A percentile compares a stretch with the other conserved stretches of the same genome.
Evolutionary conservation across 352 stramenopile genomes (phyloP).

Genomic region (Aphanomyces stellatus): DNA sequence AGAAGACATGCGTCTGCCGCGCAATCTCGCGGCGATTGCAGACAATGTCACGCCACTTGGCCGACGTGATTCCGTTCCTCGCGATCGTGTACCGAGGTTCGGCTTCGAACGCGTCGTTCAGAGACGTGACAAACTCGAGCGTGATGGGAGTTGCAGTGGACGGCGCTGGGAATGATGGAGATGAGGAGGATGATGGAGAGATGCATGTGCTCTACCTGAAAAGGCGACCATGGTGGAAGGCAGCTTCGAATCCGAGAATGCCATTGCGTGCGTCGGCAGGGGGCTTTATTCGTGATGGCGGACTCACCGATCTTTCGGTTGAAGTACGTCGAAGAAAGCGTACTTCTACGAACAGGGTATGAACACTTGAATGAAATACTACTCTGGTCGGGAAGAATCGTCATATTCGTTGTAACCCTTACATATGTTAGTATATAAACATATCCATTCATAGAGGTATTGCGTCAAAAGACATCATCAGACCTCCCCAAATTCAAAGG

Average conservation of each 20-base stretch:
- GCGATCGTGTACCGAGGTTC: background rate
- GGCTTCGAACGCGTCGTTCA: background rate
- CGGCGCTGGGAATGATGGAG: background rate
- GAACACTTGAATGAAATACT: no score
- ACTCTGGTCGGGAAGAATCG: no score
- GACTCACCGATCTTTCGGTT: background rate
- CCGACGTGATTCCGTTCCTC: background rate
- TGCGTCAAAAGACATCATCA: no score
- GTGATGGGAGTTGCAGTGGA: background rate
- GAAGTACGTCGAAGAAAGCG: background rate
- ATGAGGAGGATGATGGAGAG: no score
- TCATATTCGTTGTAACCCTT: no score
- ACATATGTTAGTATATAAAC: no score
- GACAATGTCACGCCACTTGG: conserved; percentile 2
- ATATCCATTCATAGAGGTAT: no score
- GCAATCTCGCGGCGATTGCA: background rate
- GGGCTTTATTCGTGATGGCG: background rate
- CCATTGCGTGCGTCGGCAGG: background rate
- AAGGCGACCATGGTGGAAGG: no score
- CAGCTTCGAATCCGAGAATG: no score
- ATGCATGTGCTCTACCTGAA: background rate
- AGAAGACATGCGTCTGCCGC: conserved; percentile 9
- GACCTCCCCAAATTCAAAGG: no score
- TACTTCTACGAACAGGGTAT: no score
- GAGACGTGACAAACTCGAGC: background rate